Conservation (phyloP, 768 basidiomycete species). For the Amanita subjunquillea region DNA sequence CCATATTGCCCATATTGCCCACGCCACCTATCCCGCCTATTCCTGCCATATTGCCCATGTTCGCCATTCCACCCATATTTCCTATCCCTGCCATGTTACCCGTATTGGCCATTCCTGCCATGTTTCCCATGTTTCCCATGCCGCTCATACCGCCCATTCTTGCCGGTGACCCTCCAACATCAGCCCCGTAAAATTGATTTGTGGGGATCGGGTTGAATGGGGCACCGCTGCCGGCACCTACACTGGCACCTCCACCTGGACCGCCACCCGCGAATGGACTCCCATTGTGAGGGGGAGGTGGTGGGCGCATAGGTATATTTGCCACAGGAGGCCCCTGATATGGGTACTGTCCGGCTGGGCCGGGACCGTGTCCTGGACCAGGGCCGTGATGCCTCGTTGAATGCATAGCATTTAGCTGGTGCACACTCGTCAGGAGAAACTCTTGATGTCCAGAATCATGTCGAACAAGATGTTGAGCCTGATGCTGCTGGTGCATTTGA, state of each 20-base stretch:
- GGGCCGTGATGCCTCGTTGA: conserved; percentile 10
- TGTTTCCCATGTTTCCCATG: conserved; percentile 10
- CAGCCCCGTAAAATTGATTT: conserved; percentile 20
- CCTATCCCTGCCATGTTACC: conserved; percentile 17
- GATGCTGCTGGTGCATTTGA: conserved; percentile 17
- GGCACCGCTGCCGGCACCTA: conserved; percentile 13
- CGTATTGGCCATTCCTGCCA: conserved; percentile 20
- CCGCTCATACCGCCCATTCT: conserved; percentile 19
- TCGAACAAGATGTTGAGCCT: conserved; percentile 18
- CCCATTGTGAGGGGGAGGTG: conserved; percentile 17
- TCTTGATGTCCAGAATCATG: conserved; percentile 22
- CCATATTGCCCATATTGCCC: conserved; percentile 3
- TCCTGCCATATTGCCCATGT: conserved; percentile 20
- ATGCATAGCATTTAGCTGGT: conserved; percentile 16
- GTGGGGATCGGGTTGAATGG: conserved; percentile 22
- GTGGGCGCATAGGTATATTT: conserved; percentile 16
- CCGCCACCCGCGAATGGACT: not conserved
- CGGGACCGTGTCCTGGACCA: conserved; percentile 5
- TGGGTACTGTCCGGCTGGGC: conserved; percentile 1
- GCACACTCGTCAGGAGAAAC: conserved; percentile 16
- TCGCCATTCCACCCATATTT: conserved; percentile 14
- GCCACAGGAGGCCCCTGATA: conserved; percentile 12
- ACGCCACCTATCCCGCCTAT: conserved; percentile 9
- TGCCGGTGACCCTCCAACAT: conserved; percentile 21
- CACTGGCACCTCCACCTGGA: not conserved